Evolutionary conservation across 805 yeast genomes (phyloP).

Genomic region (Lipomyces kockii): DNA sequence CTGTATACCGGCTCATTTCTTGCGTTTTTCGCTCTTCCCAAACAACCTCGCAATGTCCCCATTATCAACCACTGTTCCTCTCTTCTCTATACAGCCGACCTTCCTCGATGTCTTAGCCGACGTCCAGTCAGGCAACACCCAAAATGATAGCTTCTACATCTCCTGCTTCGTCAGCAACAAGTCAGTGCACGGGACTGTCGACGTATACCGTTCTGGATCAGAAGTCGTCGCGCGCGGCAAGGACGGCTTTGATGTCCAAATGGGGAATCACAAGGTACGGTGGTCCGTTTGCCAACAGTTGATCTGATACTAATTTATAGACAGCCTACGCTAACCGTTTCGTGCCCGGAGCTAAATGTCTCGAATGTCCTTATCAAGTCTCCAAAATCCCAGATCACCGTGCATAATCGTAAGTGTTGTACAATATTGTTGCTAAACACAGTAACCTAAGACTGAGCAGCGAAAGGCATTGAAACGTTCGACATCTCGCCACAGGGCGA

Average conservation of each 20-base stretch:
- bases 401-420: conserved; percentile 10
- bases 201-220: conserved; percentile 35
- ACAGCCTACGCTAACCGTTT: neutral
- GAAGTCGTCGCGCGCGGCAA: conserved; percentile 21
- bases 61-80: conserved; percentile 31
- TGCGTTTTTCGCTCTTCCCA: neutral
- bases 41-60: conserved; percentile 18
- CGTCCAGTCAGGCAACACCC: conserved; percentile 40
- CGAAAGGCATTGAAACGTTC: conserved; percentile 37
- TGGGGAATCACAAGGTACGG: conserved; percentile 13
- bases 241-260: conserved; percentile 30
- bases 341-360: conserved; percentile 18
- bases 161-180: conserved; percentile 38
- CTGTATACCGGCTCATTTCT: neutral
- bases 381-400: conserved; percentile 9
- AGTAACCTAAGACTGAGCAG: neutral
- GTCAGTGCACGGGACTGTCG: conserved; percentile 44
- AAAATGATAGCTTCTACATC: conserved; percentile 52
- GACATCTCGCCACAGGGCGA: conserved; percentile 46
- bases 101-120: conserved; percentile 53
- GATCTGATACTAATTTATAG: neutral
- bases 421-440: neutral
- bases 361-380: conserved; percentile 10
- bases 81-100: conserved; percentile 51
- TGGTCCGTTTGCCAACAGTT: neutral